Conservation (phyloP, 768 basidiomycete species). For the Austroboletus eburneus region DNA sequence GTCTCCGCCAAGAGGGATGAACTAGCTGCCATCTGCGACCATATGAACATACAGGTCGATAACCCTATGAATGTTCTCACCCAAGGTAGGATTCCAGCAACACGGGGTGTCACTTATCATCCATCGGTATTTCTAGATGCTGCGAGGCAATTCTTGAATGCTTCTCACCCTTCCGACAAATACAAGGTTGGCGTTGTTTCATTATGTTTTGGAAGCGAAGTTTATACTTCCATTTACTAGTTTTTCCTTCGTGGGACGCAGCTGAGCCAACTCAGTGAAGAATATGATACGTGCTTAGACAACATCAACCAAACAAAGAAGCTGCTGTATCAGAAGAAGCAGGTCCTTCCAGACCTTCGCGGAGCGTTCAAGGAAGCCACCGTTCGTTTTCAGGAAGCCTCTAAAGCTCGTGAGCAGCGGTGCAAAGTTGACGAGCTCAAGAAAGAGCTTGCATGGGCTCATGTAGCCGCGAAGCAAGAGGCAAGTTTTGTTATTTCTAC, state of each 20-base stretch:
- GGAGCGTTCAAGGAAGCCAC: constrained; percentile 52
- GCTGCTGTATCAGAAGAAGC: constrained; percentile 64
- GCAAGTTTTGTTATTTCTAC: constrained; percentile 36
- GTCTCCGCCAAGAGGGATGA: constrained; percentile 81
- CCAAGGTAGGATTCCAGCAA: constrained; percentile 48
- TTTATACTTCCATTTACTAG: constrained; percentile 35
- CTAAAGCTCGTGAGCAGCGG: constrained; percentile 68
- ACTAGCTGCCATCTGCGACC: constrained; percentile 82
- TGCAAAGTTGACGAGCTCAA: constrained; percentile 65
- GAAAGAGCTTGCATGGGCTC: constrained; percentile 85
- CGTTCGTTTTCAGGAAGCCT: constrained; percentile 64
- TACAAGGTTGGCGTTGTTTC: constrained; percentile 61
- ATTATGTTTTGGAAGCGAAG: too few relatives aligned
- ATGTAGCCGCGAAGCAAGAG: constrained; percentile 65
- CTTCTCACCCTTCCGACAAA: constrained; percentile 76
- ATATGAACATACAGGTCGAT: constrained; percentile 96
- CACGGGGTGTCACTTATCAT: neutral
- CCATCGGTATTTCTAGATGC: constrained; percentile 24
- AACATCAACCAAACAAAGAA: constrained; percentile 69
- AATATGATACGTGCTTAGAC: constrained; percentile 73
- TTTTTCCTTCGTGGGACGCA: constrained; percentile 95
- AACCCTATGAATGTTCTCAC: constrained; percentile 95
- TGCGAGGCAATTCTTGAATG: constrained; percentile 72
- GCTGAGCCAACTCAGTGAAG: constrained; percentile 79
- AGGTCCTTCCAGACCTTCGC: constrained; percentile 74